Base-by-base conservation (phyloP, 2,329 filamentous ascomycete species). In the Aaosphaeria pasadenensis region DNA sequence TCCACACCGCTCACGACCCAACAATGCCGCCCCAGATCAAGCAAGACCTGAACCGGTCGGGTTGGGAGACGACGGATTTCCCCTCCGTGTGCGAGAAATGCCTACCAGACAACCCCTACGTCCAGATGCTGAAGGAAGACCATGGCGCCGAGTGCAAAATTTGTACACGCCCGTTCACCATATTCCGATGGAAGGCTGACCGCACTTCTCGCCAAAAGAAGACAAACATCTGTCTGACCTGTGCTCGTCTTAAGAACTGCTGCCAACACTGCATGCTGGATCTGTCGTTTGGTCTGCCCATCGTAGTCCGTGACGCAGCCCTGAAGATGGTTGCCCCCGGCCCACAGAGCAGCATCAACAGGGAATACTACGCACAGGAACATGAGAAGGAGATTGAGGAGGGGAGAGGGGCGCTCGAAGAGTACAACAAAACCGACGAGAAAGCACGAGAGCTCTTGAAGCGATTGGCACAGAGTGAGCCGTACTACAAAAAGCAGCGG, bases 251-350 rank as follows among this genome's bases (percentile, higher is more conserved):
- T 57, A 99, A 99, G 75, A 99, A 99, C 76, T 97, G 94, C 77
- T 99, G 94, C 67, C 94, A 99, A 76, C 92, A 87, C 74, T 99
- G 94, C 77, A 97, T 97, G 90, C 86, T 99, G 45, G 94, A 99
- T 79, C 76, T 99, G 51, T 92, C 89, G 9, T 99, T 97, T 65
- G 95, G 94, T 28, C 78, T 99, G 30, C 94, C 94, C 7, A 95
- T 99, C 64, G 88, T 91, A 11, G 89, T 99, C 49, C 85, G 94
- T 66, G 94, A 99, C 77, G 94, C 94, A 3, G 94, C 95, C 5
- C 79, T 99, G 54, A 97, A 97, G 77, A 96, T 99, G 88, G 89
- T 97, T 39, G 91, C 92, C 1, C 91, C 94, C 0, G 94, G 94
- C 0, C 94, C 94, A 1, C 83, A 90, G 54, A 95, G 89, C 68